These are phyloP conservation scores for Suillus occidentalis DNA, from an alignment of 768 basidiomycete species.

Conservation along the genomic window DNA sequence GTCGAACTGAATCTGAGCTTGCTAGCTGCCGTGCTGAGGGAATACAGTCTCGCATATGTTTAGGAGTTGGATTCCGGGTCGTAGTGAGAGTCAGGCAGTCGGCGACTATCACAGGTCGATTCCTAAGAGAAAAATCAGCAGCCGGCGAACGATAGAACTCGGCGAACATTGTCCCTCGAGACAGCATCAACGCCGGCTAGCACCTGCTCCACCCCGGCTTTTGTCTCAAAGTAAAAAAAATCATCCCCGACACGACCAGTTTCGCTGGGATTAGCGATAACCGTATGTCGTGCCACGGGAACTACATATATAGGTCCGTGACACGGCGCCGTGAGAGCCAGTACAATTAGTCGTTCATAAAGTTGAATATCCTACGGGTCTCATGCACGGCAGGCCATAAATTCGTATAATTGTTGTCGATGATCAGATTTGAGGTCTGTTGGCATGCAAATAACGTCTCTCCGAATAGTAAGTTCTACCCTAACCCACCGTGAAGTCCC, in stretches of 20 bases:
- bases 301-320: not conserved
- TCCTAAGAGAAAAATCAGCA: no score
- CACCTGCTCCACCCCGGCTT: not conserved
- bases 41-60: not conserved
- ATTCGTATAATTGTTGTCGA: not conserved
- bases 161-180: no score
- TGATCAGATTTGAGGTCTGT: not conserved
- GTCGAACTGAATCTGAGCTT: not conserved
- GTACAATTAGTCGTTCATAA: not conserved
- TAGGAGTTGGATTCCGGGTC: not conserved
- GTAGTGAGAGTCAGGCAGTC: not conserved
- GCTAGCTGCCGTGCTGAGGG: no score
- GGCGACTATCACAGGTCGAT: no score
- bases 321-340: not conserved
- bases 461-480: not conserved
- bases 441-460: not conserved
- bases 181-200: no score
- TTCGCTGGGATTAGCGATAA: no score
- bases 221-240: not conserved
- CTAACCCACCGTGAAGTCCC: not conserved
- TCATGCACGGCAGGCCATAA: not conserved
- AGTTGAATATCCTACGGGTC: no score
- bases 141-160: no score
- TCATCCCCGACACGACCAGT: not conserved
- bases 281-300: no score